phyloP scores from a whole-genome alignment of 345 rosid species.

The Hirschfeldia incana region DNA sequence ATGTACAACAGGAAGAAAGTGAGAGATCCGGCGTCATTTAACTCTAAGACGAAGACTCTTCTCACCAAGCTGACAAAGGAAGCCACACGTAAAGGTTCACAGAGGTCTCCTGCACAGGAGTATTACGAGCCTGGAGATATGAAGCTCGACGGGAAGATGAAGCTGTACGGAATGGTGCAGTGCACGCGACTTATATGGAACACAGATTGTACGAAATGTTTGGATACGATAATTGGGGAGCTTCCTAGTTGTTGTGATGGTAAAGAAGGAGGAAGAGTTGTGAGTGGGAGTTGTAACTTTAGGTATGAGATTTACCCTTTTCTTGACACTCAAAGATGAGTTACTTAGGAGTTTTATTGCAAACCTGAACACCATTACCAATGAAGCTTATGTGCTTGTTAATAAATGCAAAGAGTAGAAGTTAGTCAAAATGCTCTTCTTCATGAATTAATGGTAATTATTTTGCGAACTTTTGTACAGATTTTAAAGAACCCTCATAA shows the following conservation, averaged over 20 bases:
- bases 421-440: background rate
- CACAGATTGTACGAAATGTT: constrained; percentile 50
- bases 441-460: background rate
- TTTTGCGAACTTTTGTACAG: background rate
- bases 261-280: constrained; percentile 63
- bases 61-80: constrained; percentile 37
- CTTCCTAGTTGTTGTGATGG: constrained; percentile 64
- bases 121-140: constrained; percentile 41
- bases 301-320: constrained; percentile 69
- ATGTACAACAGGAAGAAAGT: constrained; percentile 42
- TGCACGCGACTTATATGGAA: constrained; percentile 63
- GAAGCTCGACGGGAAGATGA: constrained; percentile 28
- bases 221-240: constrained; percentile 48
- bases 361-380: background rate
- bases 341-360: background rate
- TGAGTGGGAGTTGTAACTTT: constrained; percentile 62
- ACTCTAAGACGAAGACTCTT: constrained; percentile 46
- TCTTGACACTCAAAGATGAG: constrained; percentile 26
- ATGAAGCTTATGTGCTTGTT: background rate
- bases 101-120: constrained; percentile 14
- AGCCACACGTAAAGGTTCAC: constrained; percentile 27
- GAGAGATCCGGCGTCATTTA: constrained; percentile 46
- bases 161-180: constrained; percentile 61
- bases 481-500: background rate
- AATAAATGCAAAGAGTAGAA: background rate